Conservation (phyloP, 495 filamentous ascomycete species). For the Aspergillus cavernicola region DNA sequence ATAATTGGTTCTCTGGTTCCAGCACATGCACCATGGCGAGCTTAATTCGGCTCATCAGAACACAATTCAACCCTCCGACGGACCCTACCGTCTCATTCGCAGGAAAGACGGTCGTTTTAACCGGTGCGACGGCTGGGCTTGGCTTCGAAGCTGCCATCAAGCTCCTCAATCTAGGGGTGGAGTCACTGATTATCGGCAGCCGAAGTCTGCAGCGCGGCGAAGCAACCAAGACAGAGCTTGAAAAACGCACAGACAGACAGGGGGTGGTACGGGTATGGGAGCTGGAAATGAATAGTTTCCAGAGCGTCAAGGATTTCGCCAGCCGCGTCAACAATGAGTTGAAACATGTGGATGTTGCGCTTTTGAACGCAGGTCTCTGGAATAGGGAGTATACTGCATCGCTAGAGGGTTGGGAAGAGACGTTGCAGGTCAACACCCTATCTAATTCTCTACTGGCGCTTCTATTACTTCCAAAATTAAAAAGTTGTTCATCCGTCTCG, state of each 20-base stretch:
- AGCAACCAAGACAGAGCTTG: slow-evolving; percentile 42
- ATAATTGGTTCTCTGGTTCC: background rate
- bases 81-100: slow-evolving; percentile 38
- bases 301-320: slow-evolving; percentile 47
- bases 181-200: slow-evolving; percentile 39
- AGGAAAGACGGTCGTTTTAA: slow-evolving; percentile 52
- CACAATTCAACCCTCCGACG: slow-evolving; percentile 35
- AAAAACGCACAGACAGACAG: slow-evolving; percentile 36
- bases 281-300: slow-evolving; percentile 52
- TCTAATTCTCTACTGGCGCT: slow-evolving; percentile 53
- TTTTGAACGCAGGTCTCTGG: slow-evolving; percentile 46
- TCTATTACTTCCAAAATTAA: slow-evolving; percentile 50
- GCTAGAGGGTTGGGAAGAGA: slow-evolving; percentile 51
- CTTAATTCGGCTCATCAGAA: slow-evolving; percentile 35
- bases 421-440: slow-evolving; percentile 57
- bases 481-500: slow-evolving; percentile 20
- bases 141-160: slow-evolving; percentile 47
- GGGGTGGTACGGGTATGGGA: slow-evolving; percentile 49
- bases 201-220: slow-evolving; percentile 44
- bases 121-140: slow-evolving; percentile 52
- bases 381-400: slow-evolving; percentile 33
- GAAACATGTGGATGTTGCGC: slow-evolving; percentile 35
- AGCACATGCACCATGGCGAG: slow-evolving; percentile 29
- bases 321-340: slow-evolving; percentile 35
- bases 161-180: slow-evolving; percentile 41